A percentile compares a stretch with the other conserved stretches of the same genome.
phyloP scores from a whole-genome alignment of 2,329 filamentous ascomycete genomes.

The Onygenales sp. region DNA sequence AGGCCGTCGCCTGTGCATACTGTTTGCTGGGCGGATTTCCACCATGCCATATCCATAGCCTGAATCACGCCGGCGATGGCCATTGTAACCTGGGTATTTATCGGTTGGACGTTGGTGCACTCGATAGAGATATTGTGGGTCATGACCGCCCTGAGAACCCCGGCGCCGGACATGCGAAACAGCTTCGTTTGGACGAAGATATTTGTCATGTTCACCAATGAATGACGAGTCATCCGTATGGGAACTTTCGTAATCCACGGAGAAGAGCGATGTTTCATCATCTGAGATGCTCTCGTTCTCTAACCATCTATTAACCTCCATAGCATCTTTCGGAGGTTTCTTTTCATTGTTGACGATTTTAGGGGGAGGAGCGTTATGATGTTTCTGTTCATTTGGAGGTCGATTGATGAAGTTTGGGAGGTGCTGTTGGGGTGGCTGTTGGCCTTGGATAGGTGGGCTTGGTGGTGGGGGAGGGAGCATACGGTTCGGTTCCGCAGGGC shows the following conservation, averaged over 20 bases:
- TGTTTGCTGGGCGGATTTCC: constrained; percentile 18
- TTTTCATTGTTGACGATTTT: constrained; percentile 10
- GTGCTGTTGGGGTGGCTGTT: not conserved
- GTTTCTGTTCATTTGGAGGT: constrained; percentile 1
- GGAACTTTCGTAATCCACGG: constrained; percentile 20
- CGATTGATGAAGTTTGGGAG: not conserved
- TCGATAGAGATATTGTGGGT: constrained; percentile 15
- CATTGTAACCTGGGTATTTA: constrained; percentile 4
- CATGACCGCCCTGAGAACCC: constrained; percentile 11
- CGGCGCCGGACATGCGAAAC: constrained; percentile 14
- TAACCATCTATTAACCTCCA: constrained; percentile 8
- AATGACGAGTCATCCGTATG: constrained; percentile 17
- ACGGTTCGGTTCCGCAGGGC: not conserved
- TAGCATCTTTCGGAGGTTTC: constrained; percentile 4
- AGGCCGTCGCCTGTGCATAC: constrained; percentile 8
- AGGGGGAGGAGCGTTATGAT: not conserved
- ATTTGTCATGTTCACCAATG: constrained; percentile 15
- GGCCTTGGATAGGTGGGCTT: not conserved
- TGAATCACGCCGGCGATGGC: constrained; percentile 1
- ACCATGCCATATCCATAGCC: constrained; percentile 13
- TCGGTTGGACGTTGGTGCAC: constrained; percentile 18
- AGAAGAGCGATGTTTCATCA: constrained; percentile 21
- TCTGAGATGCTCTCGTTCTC: constrained; percentile 17
- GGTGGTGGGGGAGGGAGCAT: not conserved
- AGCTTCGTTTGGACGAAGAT: constrained; percentile 10